A percentile compares a stretch with the other conserved stretches of the same genome.
phyloP scores from a whole-genome alignment of 225 moss, liverwort and hornwort genomes.

The Physcomitrellopsis africana region DNA sequence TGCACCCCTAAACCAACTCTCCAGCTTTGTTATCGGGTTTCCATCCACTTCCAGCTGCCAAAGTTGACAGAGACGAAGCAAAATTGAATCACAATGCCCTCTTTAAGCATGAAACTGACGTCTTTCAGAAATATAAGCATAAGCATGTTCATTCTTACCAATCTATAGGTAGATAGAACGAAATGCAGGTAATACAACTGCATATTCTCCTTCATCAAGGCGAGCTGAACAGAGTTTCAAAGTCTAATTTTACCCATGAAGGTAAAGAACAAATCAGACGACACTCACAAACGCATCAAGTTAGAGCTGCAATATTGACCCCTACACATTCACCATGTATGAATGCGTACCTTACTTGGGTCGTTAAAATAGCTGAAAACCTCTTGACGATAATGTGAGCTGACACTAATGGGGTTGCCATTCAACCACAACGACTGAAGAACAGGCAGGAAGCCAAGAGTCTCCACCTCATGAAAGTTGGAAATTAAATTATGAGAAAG shows the following conservation, averaged over 20 bases:
- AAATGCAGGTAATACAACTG: too few relatives aligned
- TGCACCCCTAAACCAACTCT: slow-evolving; percentile 67
- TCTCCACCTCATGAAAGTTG: slow-evolving; percentile 85
- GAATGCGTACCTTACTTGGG: slow-evolving; percentile 67
- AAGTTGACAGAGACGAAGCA: slow-evolving; percentile 14
- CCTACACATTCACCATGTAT: too few relatives aligned
- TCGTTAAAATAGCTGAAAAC: slow-evolving; percentile 81
- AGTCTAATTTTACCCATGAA: too few relatives aligned
- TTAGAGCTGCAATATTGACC: too few relatives aligned
- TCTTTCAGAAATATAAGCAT: too few relatives aligned
- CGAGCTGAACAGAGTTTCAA: too few relatives aligned
- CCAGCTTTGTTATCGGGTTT: slow-evolving; percentile 66
- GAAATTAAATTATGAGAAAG: slow-evolving; percentile 90
- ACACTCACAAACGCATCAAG: too few relatives aligned
- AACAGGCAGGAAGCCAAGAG: slow-evolving; percentile 66
- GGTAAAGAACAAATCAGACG: too few relatives aligned
- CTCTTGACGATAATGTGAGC: slow-evolving; percentile 78
- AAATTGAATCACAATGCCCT: not conserved
- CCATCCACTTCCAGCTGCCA: slow-evolving; percentile 87
- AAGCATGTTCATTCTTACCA: too few relatives aligned
- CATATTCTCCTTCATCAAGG: too few relatives aligned
- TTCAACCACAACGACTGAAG: slow-evolving; percentile 77
- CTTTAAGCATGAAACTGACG: too few relatives aligned
- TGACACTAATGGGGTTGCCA: slow-evolving; percentile 84
- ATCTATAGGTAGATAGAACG: too few relatives aligned